Percentiles rank a stretch among this genome's conserved stretches.
Evolutionary conservation across 2,329 filamentous ascomycete genomes (phyloP).

Genomic region (Hypocrella siamensis): DNA sequence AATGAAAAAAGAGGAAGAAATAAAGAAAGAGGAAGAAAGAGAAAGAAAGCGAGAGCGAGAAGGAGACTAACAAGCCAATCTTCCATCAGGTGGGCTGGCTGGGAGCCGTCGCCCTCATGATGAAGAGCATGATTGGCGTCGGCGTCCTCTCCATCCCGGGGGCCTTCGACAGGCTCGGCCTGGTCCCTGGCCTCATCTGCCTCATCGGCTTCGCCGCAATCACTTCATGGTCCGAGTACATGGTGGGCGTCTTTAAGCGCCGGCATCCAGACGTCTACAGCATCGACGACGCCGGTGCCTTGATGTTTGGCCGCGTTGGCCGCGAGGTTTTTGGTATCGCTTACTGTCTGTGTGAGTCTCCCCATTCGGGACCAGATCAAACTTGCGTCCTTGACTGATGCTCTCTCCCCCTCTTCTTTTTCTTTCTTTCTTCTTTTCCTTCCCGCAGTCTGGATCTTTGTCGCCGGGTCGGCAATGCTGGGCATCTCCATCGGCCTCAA

Average conservation of each 20-base stretch:
- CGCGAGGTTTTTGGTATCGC: conserved; percentile 22
- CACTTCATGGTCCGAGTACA: conserved; percentile 31
- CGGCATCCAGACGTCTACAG: conserved; percentile 33
- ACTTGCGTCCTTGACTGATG: not conserved
- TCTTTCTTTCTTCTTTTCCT: not conserved
- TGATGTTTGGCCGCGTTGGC: conserved; percentile 31
- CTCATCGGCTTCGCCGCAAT: conserved; percentile 22
- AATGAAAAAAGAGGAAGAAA: too few species aligned
- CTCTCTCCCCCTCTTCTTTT: not conserved
- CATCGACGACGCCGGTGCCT: conserved; percentile 33
- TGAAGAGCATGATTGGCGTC: conserved; percentile 29
- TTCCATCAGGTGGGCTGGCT: conserved; percentile 23
- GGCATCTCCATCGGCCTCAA: conserved; percentile 20
- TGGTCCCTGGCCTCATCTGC: conserved; percentile 29
- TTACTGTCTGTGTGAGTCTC: conserved; percentile 18
- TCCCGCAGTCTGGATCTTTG: conserved; percentile 7
- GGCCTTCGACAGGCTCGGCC: conserved; percentile 26
- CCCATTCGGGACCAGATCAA: not conserved
- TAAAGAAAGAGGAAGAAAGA: too few species aligned
- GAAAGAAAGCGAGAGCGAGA: too few species aligned
- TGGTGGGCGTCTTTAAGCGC: conserved; percentile 33
- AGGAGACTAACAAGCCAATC: too few species aligned
- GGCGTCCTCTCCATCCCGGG: conserved; percentile 31
- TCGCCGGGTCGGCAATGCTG: conserved; percentile 22
- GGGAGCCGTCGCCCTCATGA: conserved; percentile 26